These are phyloP conservation scores for Carex littledalei DNA, from an alignment of 176 grass and related monocot species.

Conservation along the genomic window DNA sequence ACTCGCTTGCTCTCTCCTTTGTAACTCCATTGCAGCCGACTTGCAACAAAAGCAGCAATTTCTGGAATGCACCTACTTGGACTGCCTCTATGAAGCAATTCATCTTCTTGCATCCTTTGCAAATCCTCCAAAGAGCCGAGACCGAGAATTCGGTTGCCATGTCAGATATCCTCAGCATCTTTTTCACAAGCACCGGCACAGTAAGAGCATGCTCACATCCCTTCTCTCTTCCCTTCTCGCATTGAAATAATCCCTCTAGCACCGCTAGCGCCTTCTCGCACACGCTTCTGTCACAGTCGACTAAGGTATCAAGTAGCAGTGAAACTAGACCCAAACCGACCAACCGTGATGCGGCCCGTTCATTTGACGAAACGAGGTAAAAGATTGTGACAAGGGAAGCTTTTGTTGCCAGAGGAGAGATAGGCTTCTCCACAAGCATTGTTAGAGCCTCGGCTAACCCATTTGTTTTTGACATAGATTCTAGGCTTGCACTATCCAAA, in stretches of 20 bases:
- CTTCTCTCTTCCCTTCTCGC: constrained; percentile 27
- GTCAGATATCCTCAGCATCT: constrained; percentile 83
- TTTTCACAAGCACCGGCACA: constrained; percentile 82
- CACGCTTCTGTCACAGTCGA: constrained; percentile 59
- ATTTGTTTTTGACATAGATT: constrained; percentile 17
- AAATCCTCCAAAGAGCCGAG: constrained; percentile 84
- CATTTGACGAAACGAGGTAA: constrained; percentile 36
- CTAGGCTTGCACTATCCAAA: constrained; percentile 17
- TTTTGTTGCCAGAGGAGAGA: constrained; percentile 58
- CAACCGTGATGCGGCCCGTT: constrained; percentile 24
- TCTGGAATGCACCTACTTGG: constrained; percentile 81
- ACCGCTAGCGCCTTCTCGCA: constrained; percentile 63
- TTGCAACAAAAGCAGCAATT: constrained; percentile 83
- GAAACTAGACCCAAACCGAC: constrained; percentile 25
- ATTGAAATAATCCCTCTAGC: constrained; percentile 41
- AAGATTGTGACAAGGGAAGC: constrained; percentile 56
- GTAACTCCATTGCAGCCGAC: constrained; percentile 67
- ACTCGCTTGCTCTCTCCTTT: constrained; percentile 72
- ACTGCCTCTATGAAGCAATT: constrained; percentile 56
- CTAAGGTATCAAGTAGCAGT: constrained; percentile 43
- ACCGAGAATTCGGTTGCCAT: constrained; percentile 92
- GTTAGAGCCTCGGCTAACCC: constrained; percentile 38
- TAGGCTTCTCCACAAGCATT: constrained; percentile 30
- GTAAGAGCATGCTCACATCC: constrained; percentile 42
- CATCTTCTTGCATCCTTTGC: constrained; percentile 25